Base-by-base conservation (phyloP, 768 basidiomycete species). In the Guyanaporus albipodus region DNA sequence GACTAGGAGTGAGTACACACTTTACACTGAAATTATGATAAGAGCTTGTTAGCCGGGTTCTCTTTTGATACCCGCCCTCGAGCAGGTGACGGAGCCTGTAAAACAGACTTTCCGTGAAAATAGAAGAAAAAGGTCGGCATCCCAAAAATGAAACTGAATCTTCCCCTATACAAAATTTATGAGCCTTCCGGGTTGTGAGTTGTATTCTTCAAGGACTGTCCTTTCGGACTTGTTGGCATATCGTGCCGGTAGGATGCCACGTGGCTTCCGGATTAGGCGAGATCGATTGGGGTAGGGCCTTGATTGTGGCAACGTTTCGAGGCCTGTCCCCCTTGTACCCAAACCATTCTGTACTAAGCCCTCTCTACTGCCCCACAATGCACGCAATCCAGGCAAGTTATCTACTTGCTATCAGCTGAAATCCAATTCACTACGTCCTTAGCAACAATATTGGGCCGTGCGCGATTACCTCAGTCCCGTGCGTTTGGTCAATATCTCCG, bases 391-490 rank as follows among this genome's bases (percentile, higher is more conserved):
- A 78, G 64, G 76, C 69, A 46, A 34, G 58, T 49, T 18, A 0
- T 31, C 1, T n/a, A 0, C 18, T 11, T 0, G 23, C 17, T 22
- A 3, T 37, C 14, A 6, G 8, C 17, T 8, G 7, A 36, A 27
- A 35, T 22, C 1, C 29, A n/a, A 11, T 36, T 50, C 2, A 63
- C 12, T 7, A 12, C 26, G 11, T 32, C 40, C 15, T 19, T 58
- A 94, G 93, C 87, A 89, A 72, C 89, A 92, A 74, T 86, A 86
- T 68, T 93, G 90, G 84, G 83, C 88, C 14, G 83, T 96, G 49
- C 83, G 95, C 58, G 95, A 97, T 66, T 93, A 95, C 67, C 84
- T 98, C 49, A 87, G 85, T 58, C 90, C 89, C 17, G 90, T 91
- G 69, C 66, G 86, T 71, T n/a, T 55, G 40, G 23, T 38, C 27